A percentile compares a stretch with the other conserved stretches of the same genome.
Evolutionary conservation across 345 rosid genomes (phyloP).

Genomic region (Tarenaya hassleriana): DNA sequence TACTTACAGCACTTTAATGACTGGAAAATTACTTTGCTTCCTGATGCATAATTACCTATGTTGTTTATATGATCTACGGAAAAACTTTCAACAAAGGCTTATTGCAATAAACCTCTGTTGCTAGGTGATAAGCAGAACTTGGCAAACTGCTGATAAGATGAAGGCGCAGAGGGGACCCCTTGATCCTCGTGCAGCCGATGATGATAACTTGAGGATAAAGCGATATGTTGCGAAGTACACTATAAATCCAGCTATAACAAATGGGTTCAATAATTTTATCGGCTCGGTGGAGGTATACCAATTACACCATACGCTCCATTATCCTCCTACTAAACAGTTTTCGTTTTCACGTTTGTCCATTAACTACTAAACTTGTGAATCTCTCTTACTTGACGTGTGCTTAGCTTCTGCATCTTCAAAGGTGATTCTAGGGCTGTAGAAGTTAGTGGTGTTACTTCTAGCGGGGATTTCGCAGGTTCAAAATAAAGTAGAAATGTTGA

Average conservation of each 20-base stretch:
- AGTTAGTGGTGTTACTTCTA: background rate
- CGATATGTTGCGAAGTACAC: constrained; percentile 91
- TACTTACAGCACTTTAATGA: background rate
- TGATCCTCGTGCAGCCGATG: constrained; percentile 41
- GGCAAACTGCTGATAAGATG: constrained; percentile 99
- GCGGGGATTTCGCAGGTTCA: background rate
- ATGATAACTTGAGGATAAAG: constrained; percentile 75
- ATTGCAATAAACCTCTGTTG: background rate
- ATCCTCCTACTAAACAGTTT: constrained; percentile 6
- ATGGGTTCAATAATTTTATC: constrained; percentile 63
- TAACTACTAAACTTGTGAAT: constrained; percentile 4
- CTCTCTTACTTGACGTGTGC: background rate
- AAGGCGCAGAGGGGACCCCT: constrained; percentile 58
- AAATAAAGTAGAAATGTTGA: background rate
- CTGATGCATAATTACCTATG: background rate
- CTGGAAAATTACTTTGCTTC: background rate
- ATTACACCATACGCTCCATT: constrained; percentile 6
- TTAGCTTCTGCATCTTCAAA: too few species aligned
- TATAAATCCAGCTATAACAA: constrained; percentile 92
- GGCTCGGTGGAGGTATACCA: constrained; percentile 84
- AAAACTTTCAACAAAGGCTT: background rate
- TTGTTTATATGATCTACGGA: too few species aligned
- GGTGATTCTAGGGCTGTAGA: background rate
- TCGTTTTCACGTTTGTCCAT: background rate
- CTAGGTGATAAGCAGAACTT: constrained; percentile 88